These are phyloP conservation scores for Aspergillus uvarum DNA, from an alignment of 2,329 filamentous ascomycete species.

Conservation along the genomic window DNA sequence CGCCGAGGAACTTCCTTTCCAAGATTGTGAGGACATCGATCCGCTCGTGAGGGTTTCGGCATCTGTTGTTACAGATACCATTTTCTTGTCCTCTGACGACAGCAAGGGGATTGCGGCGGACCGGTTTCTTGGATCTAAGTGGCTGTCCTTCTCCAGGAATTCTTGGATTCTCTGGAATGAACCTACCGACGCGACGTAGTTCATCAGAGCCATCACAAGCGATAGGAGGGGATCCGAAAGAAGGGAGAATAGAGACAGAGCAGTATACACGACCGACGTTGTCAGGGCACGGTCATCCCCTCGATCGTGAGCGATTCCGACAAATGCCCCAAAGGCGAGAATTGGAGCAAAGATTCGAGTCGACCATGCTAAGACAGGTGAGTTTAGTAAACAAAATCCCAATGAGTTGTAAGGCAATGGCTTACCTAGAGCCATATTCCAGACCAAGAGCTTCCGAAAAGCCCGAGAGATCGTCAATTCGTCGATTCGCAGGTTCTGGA, in stretches of 20 bases:
- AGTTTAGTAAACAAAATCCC: background rate
- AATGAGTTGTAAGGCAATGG: background rate
- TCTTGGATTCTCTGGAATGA: slow-evolving; percentile 50
- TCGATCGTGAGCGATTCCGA: slow-evolving; percentile 39
- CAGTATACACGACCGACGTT: slow-evolving; percentile 47
- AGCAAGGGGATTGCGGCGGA: slow-evolving; percentile 13
- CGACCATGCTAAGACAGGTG: slow-evolving; percentile 33
- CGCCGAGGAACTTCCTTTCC: slow-evolving; percentile 18
- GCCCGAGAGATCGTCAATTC: slow-evolving; percentile 44
- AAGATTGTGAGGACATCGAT: slow-evolving; percentile 24
- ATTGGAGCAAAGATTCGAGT: slow-evolving; percentile 47
- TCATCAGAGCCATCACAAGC: slow-evolving; percentile 47
- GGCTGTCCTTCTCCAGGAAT: slow-evolving; percentile 41
- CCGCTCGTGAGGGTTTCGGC: slow-evolving; percentile 25
- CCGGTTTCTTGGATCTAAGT: slow-evolving; percentile 27
- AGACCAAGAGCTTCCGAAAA: slow-evolving; percentile 45
- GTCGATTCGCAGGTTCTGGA: slow-evolving; percentile 41
- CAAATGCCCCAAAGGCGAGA: slow-evolving; percentile 48
- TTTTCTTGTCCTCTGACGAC: slow-evolving; percentile 21
- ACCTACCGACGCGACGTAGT: slow-evolving; percentile 47
- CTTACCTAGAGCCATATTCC: slow-evolving; percentile 41
- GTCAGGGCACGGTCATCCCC: slow-evolving; percentile 35
- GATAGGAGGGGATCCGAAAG: slow-evolving; percentile 48
- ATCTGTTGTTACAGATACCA: slow-evolving; percentile 22
- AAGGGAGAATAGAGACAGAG: slow-evolving; percentile 49